phyloP scores from a whole-genome alignment of 163 green algal genomes.

The Chloromonas sp. region DNA sequence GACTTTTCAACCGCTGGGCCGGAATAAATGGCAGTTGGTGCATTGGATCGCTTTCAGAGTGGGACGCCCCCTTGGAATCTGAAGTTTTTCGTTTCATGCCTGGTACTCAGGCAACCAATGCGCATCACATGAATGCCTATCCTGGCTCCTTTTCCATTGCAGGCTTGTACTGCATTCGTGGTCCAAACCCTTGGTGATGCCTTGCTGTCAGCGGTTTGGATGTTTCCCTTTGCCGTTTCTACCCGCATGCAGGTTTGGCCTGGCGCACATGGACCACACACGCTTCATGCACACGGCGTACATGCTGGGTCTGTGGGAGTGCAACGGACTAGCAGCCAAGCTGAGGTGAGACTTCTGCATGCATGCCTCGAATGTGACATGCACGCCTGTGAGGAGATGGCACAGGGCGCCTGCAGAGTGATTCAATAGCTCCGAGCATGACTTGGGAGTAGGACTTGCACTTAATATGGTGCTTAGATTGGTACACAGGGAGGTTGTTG shows the following conservation, averaged over 20 bases:
- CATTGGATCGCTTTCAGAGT: too few relatives aligned
- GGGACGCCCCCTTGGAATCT: too few relatives aligned
- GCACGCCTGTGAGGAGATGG: too few relatives aligned
- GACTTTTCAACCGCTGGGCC: too few relatives aligned
- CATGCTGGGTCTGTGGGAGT: not conserved
- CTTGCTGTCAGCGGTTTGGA: not conserved
- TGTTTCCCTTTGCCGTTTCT: not conserved
- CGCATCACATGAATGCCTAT: too few relatives aligned
- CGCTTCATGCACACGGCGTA: conserved; percentile 7
- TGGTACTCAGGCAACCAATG: too few relatives aligned
- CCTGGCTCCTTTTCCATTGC: too few relatives aligned
- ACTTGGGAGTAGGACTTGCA: too few relatives aligned
- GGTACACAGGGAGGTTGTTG: too few relatives aligned
- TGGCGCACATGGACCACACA: conserved; percentile 3
- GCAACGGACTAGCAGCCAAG: not conserved
- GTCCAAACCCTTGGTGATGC: not conserved
- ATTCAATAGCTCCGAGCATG: not conserved
- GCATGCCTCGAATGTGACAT: not conserved
- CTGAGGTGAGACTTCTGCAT: not conserved
- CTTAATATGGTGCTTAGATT: too few relatives aligned
- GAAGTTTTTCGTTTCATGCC: too few relatives aligned
- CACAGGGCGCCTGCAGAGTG: not conserved
- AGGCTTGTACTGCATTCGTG: not conserved
- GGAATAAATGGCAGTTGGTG: too few relatives aligned
- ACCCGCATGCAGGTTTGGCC: not conserved